These are phyloP conservation scores for Diutina scorzettiae DNA, from an alignment of 1,139 yeast genomes.

Conservation along the genomic window DNA sequence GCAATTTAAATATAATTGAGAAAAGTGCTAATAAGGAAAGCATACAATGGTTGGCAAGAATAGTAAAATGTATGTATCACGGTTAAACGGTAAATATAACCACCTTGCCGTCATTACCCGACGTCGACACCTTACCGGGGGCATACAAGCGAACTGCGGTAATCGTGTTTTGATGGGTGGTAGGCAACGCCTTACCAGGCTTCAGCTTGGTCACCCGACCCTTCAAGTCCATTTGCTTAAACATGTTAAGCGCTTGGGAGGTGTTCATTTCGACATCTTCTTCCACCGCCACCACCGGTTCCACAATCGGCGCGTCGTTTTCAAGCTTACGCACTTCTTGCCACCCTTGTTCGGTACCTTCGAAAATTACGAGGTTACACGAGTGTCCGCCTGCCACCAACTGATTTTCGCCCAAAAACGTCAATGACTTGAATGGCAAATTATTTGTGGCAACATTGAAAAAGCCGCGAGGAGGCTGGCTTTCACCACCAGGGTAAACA, in stretches of 20 bases:
- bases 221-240: conserved; percentile 36
- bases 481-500: conserved; percentile 65
- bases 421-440: conserved; percentile 70
- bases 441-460: conserved; percentile 51
- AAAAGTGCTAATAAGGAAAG: no score
- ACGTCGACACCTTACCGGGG: conserved; percentile 25
- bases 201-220: conserved; percentile 51
- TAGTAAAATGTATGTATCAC: no score
- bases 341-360: conserved; percentile 66
- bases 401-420: conserved; percentile 54
- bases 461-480: conserved; percentile 34
- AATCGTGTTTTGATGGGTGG: conserved; percentile 89
- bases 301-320: conserved; percentile 19
- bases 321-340: conserved; percentile 35
- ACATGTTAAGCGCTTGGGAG: conserved; percentile 86
- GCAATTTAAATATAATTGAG: no score
- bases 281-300: conserved; percentile 17
- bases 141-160: conserved; percentile 58
- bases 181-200: conserved; percentile 43
- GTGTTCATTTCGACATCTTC: conserved; percentile 54
- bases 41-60: no score
- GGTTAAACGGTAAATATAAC: conserved; percentile 41
- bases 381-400: conserved; percentile 81
- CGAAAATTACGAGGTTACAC: conserved; percentile 79
- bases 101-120: conserved; percentile 79